Evolutionary conservation across 2,329 filamentous ascomycete species (phyloP).

Genomic region (Fusarium austroafricanum): DNA sequence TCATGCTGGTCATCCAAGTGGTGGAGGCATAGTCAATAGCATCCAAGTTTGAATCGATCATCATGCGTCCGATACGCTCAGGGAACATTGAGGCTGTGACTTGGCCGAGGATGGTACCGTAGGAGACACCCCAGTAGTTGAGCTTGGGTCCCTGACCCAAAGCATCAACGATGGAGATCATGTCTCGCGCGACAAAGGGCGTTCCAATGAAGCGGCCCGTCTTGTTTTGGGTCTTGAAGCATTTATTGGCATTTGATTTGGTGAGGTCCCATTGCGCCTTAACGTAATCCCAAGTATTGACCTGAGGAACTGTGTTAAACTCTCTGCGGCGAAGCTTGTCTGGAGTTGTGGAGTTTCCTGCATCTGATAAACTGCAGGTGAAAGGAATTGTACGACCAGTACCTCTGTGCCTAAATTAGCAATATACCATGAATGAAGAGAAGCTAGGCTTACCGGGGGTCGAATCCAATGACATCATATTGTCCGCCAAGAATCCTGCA

Average conservation of each 20-base stretch:
- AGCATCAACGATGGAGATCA: slow-evolving; percentile 50
- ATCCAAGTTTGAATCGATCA: slow-evolving; percentile 33
- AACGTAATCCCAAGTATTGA: not conserved
- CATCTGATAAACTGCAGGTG: not conserved
- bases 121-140: slow-evolving; percentile 50
- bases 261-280: not conserved
- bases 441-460: slow-evolving; percentile 2
- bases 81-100: slow-evolving; percentile 41
- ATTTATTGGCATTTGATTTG: slow-evolving; percentile 6
- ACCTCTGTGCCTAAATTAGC: not conserved
- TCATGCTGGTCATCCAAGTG: not conserved
- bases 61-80: slow-evolving; percentile 29
- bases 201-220: slow-evolving; percentile 48
- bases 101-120: slow-evolving; percentile 37
- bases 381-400: slow-evolving; percentile 19
- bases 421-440: rapidly evolving
- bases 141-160: slow-evolving; percentile 50
- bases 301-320: not conserved
- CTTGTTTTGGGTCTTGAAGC: slow-evolving; percentile 37
- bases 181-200: slow-evolving; percentile 50
- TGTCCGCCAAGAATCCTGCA: slow-evolving; percentile 28
- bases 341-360: not conserved
- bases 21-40: slow-evolving; percentile 20
- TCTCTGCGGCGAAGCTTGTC: not conserved
- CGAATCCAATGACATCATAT: slow-evolving; percentile 22